A percentile compares a stretch with the other conserved stretches of the same genome.
These are phyloP conservation scores for Neofusicoccum laricinum DNA, from an alignment of 2,329 filamentous ascomycete genomes.

Conservation along the genomic window DNA sequence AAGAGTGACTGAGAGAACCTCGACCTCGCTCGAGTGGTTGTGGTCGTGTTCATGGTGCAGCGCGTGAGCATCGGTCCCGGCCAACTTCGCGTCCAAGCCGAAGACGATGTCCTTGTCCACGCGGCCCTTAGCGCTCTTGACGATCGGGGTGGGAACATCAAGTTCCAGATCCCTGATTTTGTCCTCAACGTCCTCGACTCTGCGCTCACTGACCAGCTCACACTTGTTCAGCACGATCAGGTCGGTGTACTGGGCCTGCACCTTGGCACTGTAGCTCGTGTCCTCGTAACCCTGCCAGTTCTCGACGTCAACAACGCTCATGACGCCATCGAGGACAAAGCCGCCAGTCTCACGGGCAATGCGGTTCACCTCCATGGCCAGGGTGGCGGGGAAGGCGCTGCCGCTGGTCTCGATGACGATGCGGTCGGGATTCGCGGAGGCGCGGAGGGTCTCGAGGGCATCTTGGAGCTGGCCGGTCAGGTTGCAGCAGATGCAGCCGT, in stretches of 20 bases:
- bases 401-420: constrained; percentile 94
- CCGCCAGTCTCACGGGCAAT: constrained; percentile 65
- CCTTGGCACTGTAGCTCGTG: constrained; percentile 80
- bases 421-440: constrained; percentile 65
- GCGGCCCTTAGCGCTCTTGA: constrained; percentile 78
- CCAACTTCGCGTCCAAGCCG: constrained; percentile 81
- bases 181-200: constrained; percentile 76
- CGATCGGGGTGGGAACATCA: constrained; percentile 69
- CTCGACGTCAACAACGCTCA: constrained; percentile 89
- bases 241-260: constrained; percentile 89
- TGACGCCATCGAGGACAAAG: constrained; percentile 81
- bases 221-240: constrained; percentile 92
- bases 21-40: constrained; percentile 77
- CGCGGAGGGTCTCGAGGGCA: constrained; percentile 72
- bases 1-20: constrained; percentile 81
- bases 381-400: constrained; percentile 75
- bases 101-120: constrained; percentile 79
- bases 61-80: constrained; percentile 43
- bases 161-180: constrained; percentile 77
- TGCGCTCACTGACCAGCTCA: constrained; percentile 70
- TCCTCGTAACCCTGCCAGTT: constrained; percentile 94
- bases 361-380: constrained; percentile 87
- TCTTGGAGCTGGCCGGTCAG: constrained; percentile 86
- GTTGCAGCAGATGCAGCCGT: constrained; percentile 98
- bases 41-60: constrained; percentile 40